Conservation (phyloP, 2,329 filamentous ascomycete species). For the Verticillium dahliae region DNA sequence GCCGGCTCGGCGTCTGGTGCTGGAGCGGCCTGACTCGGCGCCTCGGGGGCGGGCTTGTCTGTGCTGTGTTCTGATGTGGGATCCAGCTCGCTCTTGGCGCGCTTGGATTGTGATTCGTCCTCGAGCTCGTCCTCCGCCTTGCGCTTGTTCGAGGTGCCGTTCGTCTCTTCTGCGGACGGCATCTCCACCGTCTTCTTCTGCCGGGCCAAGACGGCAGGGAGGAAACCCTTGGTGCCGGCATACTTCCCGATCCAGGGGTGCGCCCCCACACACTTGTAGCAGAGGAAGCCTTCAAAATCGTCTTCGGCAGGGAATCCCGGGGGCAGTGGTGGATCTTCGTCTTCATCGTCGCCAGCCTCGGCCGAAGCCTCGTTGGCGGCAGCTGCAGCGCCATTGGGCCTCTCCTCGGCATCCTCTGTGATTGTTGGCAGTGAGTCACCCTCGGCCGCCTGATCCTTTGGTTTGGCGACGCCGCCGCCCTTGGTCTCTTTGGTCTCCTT, state of each 20-base stretch:
- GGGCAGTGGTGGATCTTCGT: constrained; percentile 63
- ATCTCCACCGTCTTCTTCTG: constrained; percentile 13
- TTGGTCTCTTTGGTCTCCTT: constrained; percentile 24
- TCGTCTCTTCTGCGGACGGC: not conserved
- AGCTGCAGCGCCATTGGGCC: constrained; percentile 3
- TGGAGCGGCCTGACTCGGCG: constrained; percentile 7
- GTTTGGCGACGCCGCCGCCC: constrained; percentile 21
- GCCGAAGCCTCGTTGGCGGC: constrained; percentile 10
- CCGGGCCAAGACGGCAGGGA: constrained; percentile 59
- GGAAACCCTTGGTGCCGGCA: constrained; percentile 71
- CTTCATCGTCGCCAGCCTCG: constrained; percentile 29
- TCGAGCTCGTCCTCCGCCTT: constrained; percentile 51
- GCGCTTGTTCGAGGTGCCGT: constrained; percentile 50
- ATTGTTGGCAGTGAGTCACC: constrained; percentile 38
- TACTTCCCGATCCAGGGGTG: constrained; percentile 91
- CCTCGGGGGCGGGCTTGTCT: constrained; percentile 6
- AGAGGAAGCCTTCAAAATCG: constrained; percentile 83
- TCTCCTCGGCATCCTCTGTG: constrained; percentile 36
- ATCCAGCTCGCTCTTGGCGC: constrained; percentile 36
- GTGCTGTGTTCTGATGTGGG: not conserved
- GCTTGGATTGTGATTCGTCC: constrained; percentile 38
- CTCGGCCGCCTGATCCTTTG: constrained; percentile 1
- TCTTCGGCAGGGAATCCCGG: constrained; percentile 85
- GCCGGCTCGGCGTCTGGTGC: constrained; percentile 9
- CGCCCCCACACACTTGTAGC: constrained; percentile 86